A percentile compares a stretch with the other conserved stretches of the same genome.
Evolutionary conservation across 1,284 basidiomycete species (phyloP).

Genomic region (Trametes versicolor): DNA sequence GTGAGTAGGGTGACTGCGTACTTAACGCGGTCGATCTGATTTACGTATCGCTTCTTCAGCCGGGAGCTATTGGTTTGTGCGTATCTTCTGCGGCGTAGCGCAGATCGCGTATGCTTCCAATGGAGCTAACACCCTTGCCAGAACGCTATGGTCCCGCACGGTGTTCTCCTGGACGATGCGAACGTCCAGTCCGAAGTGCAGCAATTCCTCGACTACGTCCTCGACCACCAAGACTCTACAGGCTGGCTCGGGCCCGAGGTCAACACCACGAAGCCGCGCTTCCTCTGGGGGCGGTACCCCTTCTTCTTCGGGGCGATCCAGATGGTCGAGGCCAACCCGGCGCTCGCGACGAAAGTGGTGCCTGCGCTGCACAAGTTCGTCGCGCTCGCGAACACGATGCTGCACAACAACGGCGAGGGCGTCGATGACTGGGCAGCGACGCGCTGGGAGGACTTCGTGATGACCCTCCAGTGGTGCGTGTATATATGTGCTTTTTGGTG

Average conservation of each 20-base stretch:
- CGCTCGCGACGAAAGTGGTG: slow-evolving; percentile 55
- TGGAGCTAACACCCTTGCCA: slow-evolving; percentile 28
- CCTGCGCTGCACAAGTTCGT: slow-evolving; percentile 62
- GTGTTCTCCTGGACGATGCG: slow-evolving; percentile 55
- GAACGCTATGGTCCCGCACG: slow-evolving; percentile 66
- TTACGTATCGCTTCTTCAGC: slow-evolving; percentile 43
- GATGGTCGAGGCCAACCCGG: slow-evolving; percentile 59
- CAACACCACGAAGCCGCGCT: slow-evolving; percentile 60
- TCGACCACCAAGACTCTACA: slow-evolving; percentile 61
- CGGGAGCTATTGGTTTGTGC: slow-evolving; percentile 69
- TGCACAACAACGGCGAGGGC: slow-evolving; percentile 59
- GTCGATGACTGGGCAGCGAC: slow-evolving; percentile 63
- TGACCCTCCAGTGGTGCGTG: slow-evolving; percentile 59
- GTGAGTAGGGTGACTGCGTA: slow-evolving; percentile 39
- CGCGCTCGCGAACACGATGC: slow-evolving; percentile 62
- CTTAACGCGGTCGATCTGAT: not conserved
- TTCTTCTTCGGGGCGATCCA: slow-evolving; percentile 65
- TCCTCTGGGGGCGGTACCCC: slow-evolving; percentile 67
- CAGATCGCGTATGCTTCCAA: not conserved
- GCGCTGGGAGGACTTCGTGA: slow-evolving; percentile 68
- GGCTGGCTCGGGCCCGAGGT: slow-evolving; percentile 70
- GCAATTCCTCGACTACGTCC: slow-evolving; percentile 62
- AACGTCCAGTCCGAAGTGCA: slow-evolving; percentile 58
- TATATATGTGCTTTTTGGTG: not conserved
- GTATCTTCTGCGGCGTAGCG: slow-evolving; percentile 35